phyloP scores from a whole-genome alignment of 2,329 filamentous ascomycete genomes.

The Alternaria brassicae region DNA sequence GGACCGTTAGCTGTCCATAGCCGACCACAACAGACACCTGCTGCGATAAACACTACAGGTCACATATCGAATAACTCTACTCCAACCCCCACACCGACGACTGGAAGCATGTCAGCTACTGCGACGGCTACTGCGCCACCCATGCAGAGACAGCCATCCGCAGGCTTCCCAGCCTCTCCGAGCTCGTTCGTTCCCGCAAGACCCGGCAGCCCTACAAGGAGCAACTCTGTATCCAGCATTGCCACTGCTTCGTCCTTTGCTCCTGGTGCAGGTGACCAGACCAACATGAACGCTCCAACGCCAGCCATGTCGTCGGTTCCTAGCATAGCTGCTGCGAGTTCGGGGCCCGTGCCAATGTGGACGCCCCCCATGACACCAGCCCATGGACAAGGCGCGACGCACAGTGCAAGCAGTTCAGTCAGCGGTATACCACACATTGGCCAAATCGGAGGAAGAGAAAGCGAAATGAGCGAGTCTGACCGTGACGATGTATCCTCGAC shows the following conservation, averaged over 20 bases:
- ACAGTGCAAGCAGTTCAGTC: slow-evolving; percentile 63
- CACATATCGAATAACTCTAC: slow-evolving; percentile 67
- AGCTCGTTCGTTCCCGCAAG: slow-evolving; percentile 63
- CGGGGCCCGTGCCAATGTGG: slow-evolving; percentile 72
- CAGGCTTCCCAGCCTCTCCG: slow-evolving; percentile 65
- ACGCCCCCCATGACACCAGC: slow-evolving; percentile 90
- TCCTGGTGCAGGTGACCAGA: slow-evolving; percentile 42
- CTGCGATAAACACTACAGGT: slow-evolving; percentile 52
- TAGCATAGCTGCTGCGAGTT: slow-evolving; percentile 75
- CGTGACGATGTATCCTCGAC: slow-evolving; percentile 39
- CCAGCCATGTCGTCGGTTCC: slow-evolving; percentile 80
- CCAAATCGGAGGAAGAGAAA: slow-evolving; percentile 34
- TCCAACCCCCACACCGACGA: slow-evolving; percentile 73
- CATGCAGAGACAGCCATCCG: slow-evolving; percentile 58
- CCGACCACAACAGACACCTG: slow-evolving; percentile 45
- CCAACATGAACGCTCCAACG: slow-evolving; percentile 74
- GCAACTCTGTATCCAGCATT: slow-evolving; percentile 84
- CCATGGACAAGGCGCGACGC: slow-evolving; percentile 49
- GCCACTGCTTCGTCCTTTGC: slow-evolving; percentile 67
- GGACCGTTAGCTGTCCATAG: slow-evolving; percentile 61
- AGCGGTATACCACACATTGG: slow-evolving; percentile 57
- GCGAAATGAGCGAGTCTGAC: slow-evolving; percentile 48
- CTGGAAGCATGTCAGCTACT: slow-evolving; percentile 66
- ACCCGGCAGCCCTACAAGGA: slow-evolving; percentile 79
- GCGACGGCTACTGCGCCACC: slow-evolving; percentile 58